Evolutionary conservation across 2,329 filamentous ascomycete species (phyloP).

Genomic region (Penicillium oxalicum): DNA sequence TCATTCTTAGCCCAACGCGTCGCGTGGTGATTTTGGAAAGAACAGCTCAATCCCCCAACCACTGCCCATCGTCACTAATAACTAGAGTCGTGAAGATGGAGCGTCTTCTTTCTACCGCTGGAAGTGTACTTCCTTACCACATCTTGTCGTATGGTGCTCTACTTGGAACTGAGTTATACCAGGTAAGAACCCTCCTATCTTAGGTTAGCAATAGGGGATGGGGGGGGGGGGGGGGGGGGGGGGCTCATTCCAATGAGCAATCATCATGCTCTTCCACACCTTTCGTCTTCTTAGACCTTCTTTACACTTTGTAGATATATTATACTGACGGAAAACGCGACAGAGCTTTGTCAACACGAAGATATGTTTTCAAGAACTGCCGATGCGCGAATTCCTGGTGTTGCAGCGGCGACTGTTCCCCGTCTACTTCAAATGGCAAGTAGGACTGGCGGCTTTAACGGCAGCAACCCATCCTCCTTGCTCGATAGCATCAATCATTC

Average conservation of each 20-base stretch:
- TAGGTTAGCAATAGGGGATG: no score
- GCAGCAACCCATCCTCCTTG: conserved; percentile 30
- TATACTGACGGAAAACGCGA: neutral
- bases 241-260: neutral
- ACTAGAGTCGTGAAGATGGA: conserved; percentile 10
- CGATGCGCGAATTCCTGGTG: conserved; percentile 33
- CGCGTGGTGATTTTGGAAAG: neutral
- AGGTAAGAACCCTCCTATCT: conserved; percentile 11
- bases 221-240: no score
- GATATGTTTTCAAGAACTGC: conserved; percentile 32
- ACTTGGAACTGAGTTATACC: conserved; percentile 36
- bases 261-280: neutral
- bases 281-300: no score
- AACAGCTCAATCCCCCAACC: neutral
- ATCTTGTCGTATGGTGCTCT: conserved; percentile 37
- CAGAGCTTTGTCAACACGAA: conserved; percentile 40
- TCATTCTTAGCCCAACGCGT: no score
- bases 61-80: neutral
- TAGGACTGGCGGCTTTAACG: conserved; percentile 30
- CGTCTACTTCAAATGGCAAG: conserved; percentile 36
- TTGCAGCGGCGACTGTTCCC: conserved; percentile 40
- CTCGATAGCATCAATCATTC: conserved; percentile 25
- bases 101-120: conserved; percentile 4
- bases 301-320: neutral
- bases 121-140: conserved; percentile 29